Evolutionary conservation across 306 rosid species (phyloP).

Genomic region (Benincasa hispida): DNA sequence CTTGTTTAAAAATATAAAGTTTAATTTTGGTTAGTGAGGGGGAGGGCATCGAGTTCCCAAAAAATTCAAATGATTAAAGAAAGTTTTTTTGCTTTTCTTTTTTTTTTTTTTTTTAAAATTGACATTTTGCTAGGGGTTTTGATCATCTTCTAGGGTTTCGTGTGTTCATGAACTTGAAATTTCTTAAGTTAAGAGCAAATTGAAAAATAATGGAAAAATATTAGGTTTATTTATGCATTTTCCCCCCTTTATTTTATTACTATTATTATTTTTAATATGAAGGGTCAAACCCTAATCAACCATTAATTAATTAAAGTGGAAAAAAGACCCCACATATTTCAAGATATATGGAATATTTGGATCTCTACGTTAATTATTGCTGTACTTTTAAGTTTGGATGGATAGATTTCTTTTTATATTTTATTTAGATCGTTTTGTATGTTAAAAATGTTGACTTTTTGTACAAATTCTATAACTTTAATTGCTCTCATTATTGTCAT

Average conservation of each 20-base stretch:
- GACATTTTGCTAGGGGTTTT: background rate
- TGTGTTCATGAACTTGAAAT: background rate
- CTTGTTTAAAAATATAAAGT: background rate
- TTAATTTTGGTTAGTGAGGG: background rate
- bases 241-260: too few species aligned
- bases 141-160: background rate
- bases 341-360: background rate
- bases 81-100: too few species aligned
- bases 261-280: background rate
- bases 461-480: too few species aligned
- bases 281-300: background rate
- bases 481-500: too few species aligned
- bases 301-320: background rate
- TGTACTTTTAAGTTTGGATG: background rate
- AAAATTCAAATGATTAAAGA: background rate
- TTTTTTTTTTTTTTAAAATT: too few species aligned
- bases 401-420: too few species aligned
- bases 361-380: background rate
- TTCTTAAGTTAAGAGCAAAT: background rate
- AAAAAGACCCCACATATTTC: background rate
- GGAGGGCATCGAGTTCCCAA: background rate
- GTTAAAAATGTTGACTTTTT: too few species aligned
- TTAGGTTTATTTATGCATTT: background rate
- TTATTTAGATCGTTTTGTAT: too few species aligned
- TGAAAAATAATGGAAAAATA: background rate